phyloP scores from a whole-genome alignment of 306 rosid species.

The Cicer judaicum region DNA sequence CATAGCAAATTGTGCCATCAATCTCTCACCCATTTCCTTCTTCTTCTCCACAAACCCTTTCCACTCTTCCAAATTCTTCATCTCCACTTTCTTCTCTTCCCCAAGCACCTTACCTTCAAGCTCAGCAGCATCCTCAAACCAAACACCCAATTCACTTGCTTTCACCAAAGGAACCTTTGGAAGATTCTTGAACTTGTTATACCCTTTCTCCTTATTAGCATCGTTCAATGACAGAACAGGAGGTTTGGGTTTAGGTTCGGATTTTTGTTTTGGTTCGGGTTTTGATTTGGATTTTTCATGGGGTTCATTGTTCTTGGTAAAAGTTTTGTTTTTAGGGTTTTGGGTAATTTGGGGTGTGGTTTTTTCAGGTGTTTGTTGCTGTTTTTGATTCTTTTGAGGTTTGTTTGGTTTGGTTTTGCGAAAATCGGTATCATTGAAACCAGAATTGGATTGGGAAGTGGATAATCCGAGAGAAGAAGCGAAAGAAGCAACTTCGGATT shows the following conservation, averaged over 20 bases:
- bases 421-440: conserved; percentile 91
- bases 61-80: conserved; percentile 66
- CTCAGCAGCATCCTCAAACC: conserved; percentile 80
- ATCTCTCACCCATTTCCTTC: conserved; percentile 76
- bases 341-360: conserved; percentile 36
- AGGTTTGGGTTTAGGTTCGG: conserved; percentile 65
- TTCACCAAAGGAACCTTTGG: conserved; percentile 82
- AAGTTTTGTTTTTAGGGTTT: conserved; percentile 42
- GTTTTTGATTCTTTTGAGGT: conserved; percentile 42
- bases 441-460: conserved; percentile 65
- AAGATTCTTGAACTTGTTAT: conserved; percentile 58
- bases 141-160: conserved; percentile 66
- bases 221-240: conserved; percentile 60
- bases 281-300: conserved; percentile 51
- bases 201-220: conserved; percentile 51
- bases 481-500: conserved; percentile 76
- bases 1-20: conserved; percentile 75
- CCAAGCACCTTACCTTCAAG: conserved; percentile 69
- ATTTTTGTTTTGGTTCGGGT: conserved; percentile 60
- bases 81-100: conserved; percentile 61
- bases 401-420: conserved; percentile 60
- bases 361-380: conserved; percentile 39
- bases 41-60: conserved; percentile 70
- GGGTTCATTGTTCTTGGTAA: conserved; percentile 26
- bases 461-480: conserved; percentile 85